These are phyloP conservation scores for Wickerhamiella sergipiensis DNA, from an alignment of 805 yeast genomes.

Conservation along the genomic window DNA sequence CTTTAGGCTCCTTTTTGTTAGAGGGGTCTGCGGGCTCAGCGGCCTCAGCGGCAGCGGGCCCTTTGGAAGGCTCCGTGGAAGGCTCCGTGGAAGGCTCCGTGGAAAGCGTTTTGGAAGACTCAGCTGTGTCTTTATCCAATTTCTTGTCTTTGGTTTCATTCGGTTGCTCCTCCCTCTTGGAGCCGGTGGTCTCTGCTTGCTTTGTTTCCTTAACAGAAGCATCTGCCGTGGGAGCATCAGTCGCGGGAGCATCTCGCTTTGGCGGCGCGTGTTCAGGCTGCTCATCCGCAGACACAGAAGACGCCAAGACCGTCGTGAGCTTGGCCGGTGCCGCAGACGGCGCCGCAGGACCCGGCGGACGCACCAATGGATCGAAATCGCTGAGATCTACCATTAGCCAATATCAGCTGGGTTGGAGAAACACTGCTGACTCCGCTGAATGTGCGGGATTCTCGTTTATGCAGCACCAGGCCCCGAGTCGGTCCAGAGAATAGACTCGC, in stretches of 20 bases:
- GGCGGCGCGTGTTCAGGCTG: neutral
- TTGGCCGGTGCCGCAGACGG: neutral
- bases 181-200: neutral
- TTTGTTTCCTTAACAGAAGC: neutral
- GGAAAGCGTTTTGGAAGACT: too few relatives aligned
- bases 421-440: slow-evolving; percentile 3
- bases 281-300: neutral
- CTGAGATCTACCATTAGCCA: slow-evolving; percentile 8
- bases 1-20: too few relatives aligned
- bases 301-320: neutral
- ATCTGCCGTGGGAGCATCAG: too few relatives aligned
- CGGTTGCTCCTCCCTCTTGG: too few relatives aligned
- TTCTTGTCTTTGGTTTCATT: too few relatives aligned
- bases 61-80: too few relatives aligned
- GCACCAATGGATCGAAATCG: slow-evolving; percentile 19
- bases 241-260: too few relatives aligned
- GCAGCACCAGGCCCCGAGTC: neutral
- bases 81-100: too few relatives aligned
- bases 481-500: neutral
- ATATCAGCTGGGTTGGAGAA: neutral
- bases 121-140: too few relatives aligned
- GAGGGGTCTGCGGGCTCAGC: too few relatives aligned
- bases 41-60: too few relatives aligned
- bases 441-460: slow-evolving; percentile 24
- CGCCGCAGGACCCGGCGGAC: slow-evolving; percentile 1